A percentile compares a stretch with the other conserved stretches of the same genome.
phyloP scores from a whole-genome alignment of 164 flowering plant genomes.

The Aristolochia fimbriata region DNA sequence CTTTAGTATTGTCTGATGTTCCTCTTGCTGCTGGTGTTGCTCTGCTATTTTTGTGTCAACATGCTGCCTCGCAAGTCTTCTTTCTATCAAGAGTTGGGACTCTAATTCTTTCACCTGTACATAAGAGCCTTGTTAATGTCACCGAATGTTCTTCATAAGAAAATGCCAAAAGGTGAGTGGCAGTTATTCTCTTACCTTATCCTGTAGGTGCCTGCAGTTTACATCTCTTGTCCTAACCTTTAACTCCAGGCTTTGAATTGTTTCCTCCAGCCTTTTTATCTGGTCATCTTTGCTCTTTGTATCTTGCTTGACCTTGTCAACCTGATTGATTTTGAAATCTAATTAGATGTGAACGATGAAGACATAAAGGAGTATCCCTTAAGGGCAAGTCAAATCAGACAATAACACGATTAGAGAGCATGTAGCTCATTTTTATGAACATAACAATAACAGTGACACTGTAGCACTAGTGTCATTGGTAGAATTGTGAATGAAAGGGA shows the following conservation, averaged over 20 bases:
- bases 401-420: too few relatives aligned
- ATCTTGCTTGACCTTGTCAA: constrained; percentile 76
- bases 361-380: too few relatives aligned
- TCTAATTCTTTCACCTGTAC: constrained; percentile 87
- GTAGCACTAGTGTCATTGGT: too few relatives aligned
- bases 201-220: constrained; percentile 63
- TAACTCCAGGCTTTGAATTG: constrained; percentile 42
- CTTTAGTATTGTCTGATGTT: constrained; percentile 29
- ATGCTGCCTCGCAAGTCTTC: constrained; percentile 83
- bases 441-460: too few relatives aligned
- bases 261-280: constrained; percentile 78
- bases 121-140: background rate
- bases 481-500: too few relatives aligned
- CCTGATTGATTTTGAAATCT: constrained; percentile 23
- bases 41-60: constrained; percentile 79
- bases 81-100: constrained; percentile 71
- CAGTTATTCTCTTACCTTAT: constrained; percentile 43
- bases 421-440: too few relatives aligned
- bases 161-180: background rate
- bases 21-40: constrained; percentile 29
- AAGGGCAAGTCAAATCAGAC: too few relatives aligned
- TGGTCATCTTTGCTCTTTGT: constrained; percentile 62
- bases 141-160: background rate
- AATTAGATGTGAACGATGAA: background rate
- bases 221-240: constrained; percentile 68